These are phyloP conservation scores for Exophiala spinifera DNA, from an alignment of 2,329 filamentous ascomycete species.

Conservation along the genomic window DNA sequence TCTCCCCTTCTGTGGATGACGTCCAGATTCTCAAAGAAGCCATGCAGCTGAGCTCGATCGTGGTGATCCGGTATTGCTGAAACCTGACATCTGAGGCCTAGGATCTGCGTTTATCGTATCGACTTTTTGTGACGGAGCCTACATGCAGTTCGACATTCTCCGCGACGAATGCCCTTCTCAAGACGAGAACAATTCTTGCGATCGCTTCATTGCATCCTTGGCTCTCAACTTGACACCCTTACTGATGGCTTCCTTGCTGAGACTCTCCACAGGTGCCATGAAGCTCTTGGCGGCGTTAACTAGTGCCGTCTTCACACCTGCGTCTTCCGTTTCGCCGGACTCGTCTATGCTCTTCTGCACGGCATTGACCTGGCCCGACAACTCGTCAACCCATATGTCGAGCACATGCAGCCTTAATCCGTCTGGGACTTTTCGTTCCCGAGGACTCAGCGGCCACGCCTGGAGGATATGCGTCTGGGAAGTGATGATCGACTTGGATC, in stretches of 20 bases:
- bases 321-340: neutral
- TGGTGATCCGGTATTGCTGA: too few species aligned
- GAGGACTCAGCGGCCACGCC: slow-evolving; percentile 42
- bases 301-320: neutral
- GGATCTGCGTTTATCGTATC: too few species aligned
- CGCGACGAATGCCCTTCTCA: neutral
- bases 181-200: slow-evolving; percentile 11
- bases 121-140: too few species aligned
- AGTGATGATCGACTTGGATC: slow-evolving; percentile 29
- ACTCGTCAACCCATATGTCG: slow-evolving; percentile 89
- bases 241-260: slow-evolving; percentile 21
- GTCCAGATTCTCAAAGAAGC: too few species aligned
- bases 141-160: too few species aligned
- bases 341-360: slow-evolving; percentile 6
- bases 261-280: slow-evolving; percentile 19
- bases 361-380: slow-evolving; percentile 36
- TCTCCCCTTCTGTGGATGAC: too few species aligned
- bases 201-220: slow-evolving; percentile 18
- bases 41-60: too few species aligned
- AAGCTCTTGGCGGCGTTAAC: slow-evolving; percentile 10
- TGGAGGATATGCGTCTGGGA: slow-evolving; percentile 13
- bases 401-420: slow-evolving; percentile 82
- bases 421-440: slow-evolving; percentile 63
- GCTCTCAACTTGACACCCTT: slow-evolving; percentile 25
- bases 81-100: too few species aligned